phyloP scores from a whole-genome alignment of 805 yeast species.

The Lipomyces starkeyi region DNA sequence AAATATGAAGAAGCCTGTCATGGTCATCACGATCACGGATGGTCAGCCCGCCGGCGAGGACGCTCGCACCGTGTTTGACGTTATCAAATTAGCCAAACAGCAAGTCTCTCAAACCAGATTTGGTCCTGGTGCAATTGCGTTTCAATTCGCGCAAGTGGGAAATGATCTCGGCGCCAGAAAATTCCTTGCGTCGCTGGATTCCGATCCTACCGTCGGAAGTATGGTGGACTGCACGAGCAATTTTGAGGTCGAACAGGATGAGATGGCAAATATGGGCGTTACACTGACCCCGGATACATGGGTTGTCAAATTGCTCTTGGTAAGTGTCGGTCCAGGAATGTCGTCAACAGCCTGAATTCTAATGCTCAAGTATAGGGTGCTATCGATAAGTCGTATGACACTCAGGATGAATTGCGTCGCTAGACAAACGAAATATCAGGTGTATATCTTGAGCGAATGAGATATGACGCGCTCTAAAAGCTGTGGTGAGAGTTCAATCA shows the following conservation, averaged over 20 bases:
- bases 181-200: constrained; percentile 42
- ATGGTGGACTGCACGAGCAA: constrained; percentile 44
- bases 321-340: constrained; percentile 24
- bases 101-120: constrained; percentile 38
- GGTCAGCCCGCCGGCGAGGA: constrained; percentile 47
- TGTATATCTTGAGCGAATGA: too few species aligned
- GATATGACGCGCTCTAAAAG: too few species aligned
- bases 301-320: constrained; percentile 44
- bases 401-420: constrained; percentile 41
- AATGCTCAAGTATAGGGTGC: constrained; percentile 22
- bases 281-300: constrained; percentile 43
- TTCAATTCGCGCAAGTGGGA: constrained; percentile 47
- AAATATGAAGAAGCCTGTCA: constrained; percentile 42
- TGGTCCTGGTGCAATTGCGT: constrained; percentile 44
- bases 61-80: constrained; percentile 37
- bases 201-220: constrained; percentile 42
- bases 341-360: background rate
- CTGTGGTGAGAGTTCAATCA: too few species aligned
- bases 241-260: constrained; percentile 45
- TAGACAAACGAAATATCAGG: background rate
- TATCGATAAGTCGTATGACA: constrained; percentile 43
- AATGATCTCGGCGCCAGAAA: constrained; percentile 44
- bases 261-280: constrained; percentile 44
- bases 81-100: constrained; percentile 40
- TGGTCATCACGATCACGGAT: constrained; percentile 44